Base-by-base conservation (phyloP, 331 rosid genomes). In the Acacia concinna region DNA sequence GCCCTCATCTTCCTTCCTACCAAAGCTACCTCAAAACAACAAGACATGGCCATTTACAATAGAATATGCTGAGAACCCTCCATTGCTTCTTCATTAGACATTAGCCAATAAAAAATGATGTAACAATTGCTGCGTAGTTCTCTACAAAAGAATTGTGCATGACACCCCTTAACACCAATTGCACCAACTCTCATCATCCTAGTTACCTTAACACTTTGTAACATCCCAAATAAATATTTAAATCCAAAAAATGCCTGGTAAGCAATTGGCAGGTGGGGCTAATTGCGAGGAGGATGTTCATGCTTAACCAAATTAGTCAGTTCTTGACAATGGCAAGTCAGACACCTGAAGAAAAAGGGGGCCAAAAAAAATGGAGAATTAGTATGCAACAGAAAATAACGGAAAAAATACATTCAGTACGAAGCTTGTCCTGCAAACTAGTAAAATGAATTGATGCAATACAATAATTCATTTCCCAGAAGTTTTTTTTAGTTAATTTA, bases 281-380 rank as follows among this genome's bases (percentile, higher is more conserved):
- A 68, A 35, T 25, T 56, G 54, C 21, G 46, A 30, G 71, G 18
- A 34, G 71, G 47, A 68, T 60, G 77, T 68, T 62, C 43, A 44
- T n/a, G 62, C 74, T 81, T 51, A 14, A 78, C 77, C 18, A 73
- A 77, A 73, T 17, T 20, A 52, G 66, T 51, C 74, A 11, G 51
- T 6, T 67, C 80, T 59, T 77, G 72, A 81, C 43, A 43, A 31
- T 63, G 78, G 79, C 52, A 73, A 28, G 64, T 76, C 78, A 85
- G 74, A 78, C 75, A 68, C 83, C 88, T 85, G 79, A 65, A 38
- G 41, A 4, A 66, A 21, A 65, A 46, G 57, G 1, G n/a, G 3
- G 32, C n/a, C n/a, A n/a, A 8, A 27, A 64, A 43, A 35, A 28
- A 21, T 1, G 73, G 3, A 15, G 49, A 44, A 76, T 74, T 25